Percentiles rank a stretch among this genome's conserved stretches.
phyloP scores from a whole-genome alignment of 116 monocot genomes.

The Dioscorea cayenensis region DNA sequence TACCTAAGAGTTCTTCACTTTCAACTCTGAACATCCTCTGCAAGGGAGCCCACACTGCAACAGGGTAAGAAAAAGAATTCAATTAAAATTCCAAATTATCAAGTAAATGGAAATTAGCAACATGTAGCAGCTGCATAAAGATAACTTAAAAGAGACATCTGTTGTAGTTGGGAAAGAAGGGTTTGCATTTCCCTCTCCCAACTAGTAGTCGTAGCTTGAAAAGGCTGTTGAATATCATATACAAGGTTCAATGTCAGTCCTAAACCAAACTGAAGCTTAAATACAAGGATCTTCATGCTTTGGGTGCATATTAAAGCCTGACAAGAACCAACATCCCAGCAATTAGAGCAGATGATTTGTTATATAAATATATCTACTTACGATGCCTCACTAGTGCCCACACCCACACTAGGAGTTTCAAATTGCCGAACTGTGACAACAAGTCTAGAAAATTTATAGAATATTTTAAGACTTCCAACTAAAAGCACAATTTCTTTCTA shows the following conservation, averaged over 20 bases:
- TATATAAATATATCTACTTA: slow-evolving; percentile 17
- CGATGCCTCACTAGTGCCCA: slow-evolving; percentile 9
- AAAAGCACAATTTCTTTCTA: too few relatives aligned
- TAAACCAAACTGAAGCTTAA: too few relatives aligned
- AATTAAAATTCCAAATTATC: too few relatives aligned
- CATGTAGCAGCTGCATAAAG: neutral
- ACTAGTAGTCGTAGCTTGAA: neutral
- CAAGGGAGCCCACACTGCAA: slow-evolving; percentile 19
- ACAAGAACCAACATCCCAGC: too few relatives aligned
- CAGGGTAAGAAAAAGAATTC: too few relatives aligned
- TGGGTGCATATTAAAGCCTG: too few relatives aligned
- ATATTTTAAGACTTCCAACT: too few relatives aligned
- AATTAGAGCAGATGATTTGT: neutral
- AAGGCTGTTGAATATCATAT: slow-evolving; percentile 6
- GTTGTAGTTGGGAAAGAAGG: slow-evolving; percentile 20
- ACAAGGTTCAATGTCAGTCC: too few relatives aligned
- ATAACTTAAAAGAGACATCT: slow-evolving; percentile 14
- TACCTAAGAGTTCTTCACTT: slow-evolving; percentile 28
- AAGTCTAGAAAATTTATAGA: neutral
- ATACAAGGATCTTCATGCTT: too few relatives aligned
- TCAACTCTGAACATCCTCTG: slow-evolving; percentile 33
- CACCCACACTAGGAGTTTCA: slow-evolving; percentile 8
- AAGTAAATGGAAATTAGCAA: too few relatives aligned
- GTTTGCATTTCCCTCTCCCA: slow-evolving; percentile 28
- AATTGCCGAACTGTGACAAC: slow-evolving; percentile 8